A percentile compares a stretch with the other conserved stretches of the same genome.
These are phyloP conservation scores for Geosmithia putterillii DNA, from an alignment of 2,329 filamentous ascomycete species.

Conservation along the genomic window DNA sequence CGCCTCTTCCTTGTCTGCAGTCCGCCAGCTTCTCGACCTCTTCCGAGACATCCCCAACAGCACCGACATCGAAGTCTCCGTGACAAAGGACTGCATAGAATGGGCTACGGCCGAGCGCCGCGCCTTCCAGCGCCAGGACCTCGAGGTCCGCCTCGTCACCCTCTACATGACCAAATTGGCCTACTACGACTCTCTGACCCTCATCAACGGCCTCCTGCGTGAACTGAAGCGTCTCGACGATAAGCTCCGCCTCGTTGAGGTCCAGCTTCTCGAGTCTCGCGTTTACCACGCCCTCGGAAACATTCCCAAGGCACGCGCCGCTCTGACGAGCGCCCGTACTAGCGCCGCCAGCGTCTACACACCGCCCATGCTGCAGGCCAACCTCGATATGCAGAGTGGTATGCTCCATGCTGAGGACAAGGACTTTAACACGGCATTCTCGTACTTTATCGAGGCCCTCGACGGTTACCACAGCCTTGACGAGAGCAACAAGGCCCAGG, in stretches of 20 bases:
- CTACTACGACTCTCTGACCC: slow-evolving; percentile 90
- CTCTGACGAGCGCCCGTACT: slow-evolving; percentile 85
- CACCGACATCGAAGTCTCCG: slow-evolving; percentile 83
- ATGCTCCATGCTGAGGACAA: slow-evolving; percentile 98
- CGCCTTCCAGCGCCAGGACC: slow-evolving; percentile 93
- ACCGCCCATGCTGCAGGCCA: slow-evolving; percentile 85
- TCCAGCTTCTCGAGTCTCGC: slow-evolving; percentile 90
- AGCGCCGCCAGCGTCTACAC: slow-evolving; percentile 96
- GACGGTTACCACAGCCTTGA: slow-evolving; percentile 95
- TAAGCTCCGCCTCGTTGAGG: slow-evolving; percentile 94
- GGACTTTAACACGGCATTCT: slow-evolving; percentile 98
- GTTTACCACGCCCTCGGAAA: slow-evolving; percentile 98
- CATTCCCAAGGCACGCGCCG: slow-evolving; percentile 88
- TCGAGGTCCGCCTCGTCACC: slow-evolving; percentile 86
- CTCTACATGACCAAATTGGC: slow-evolving; percentile 96
- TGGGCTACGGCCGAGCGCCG: slow-evolving; percentile 93
- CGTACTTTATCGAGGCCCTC: slow-evolving; percentile 97
- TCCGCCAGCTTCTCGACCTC: slow-evolving; percentile 91
- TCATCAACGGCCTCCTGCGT: slow-evolving; percentile 91
- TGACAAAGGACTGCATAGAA: slow-evolving; percentile 98
- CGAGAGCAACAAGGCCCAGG: slow-evolving; percentile 79
- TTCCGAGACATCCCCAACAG: slow-evolving; percentile 90
- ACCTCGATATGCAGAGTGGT: slow-evolving; percentile 97
- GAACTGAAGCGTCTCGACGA: slow-evolving; percentile 97
- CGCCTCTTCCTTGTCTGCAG: slow-evolving; percentile 32